Evolutionary conservation across 2,329 filamentous ascomycete genomes (phyloP).

Genomic region (Cercospora citrullina): DNA sequence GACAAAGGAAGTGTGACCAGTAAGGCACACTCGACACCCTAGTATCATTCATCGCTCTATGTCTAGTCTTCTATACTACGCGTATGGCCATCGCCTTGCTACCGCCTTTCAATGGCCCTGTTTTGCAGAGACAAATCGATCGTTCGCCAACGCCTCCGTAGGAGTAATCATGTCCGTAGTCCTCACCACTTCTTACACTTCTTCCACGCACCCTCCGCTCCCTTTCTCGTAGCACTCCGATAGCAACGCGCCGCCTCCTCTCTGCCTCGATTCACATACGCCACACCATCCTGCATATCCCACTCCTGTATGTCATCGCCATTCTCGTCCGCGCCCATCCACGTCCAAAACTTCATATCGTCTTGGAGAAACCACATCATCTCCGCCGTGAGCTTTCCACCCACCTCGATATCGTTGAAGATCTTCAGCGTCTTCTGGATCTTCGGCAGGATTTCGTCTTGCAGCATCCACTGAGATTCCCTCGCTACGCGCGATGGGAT

Average conservation of each 20-base stretch:
- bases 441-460: slow-evolving; percentile 1
- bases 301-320: not conserved
- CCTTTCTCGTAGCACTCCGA: slow-evolving; percentile 8
- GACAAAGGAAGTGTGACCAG: not conserved
- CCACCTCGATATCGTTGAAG: not conserved
- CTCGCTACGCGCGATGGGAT: not conserved
- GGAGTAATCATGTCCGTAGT: not conserved
- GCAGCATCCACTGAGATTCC: not conserved
- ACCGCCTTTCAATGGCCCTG: too few species aligned
- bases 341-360: not conserved
- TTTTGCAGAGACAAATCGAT: not conserved
- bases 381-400: not conserved
- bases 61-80: not conserved
- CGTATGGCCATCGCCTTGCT: not conserved
- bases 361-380: slow-evolving; percentile 5
- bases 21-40: not conserved
- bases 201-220: not conserved
- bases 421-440: not conserved
- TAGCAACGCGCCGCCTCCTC: slow-evolving; percentile 7
- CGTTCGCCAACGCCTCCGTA: not conserved
- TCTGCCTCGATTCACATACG: slow-evolving; percentile 2
- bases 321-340: not conserved
- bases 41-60: not conserved
- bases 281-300: not conserved
- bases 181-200: not conserved